phyloP scores from a whole-genome alignment of 2,329 filamentous ascomycete genomes.

The Rutstroemia sp. region DNA sequence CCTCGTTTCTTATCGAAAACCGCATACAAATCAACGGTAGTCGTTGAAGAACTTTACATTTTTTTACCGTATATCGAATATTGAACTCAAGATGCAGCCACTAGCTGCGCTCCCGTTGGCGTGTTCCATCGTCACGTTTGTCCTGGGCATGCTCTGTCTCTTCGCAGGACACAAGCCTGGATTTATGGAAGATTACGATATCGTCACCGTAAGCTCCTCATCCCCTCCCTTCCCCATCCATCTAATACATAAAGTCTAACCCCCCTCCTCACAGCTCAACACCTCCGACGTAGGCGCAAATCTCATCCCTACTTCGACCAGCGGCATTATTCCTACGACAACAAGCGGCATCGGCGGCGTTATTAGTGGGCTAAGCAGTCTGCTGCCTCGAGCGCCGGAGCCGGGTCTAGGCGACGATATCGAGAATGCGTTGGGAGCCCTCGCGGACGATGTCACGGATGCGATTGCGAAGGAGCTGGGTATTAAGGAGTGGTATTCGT shows the following conservation, averaged over 20 bases:
- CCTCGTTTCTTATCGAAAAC: too few relatives aligned
- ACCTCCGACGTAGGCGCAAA: conserved; percentile 44
- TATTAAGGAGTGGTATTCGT: conserved; percentile 53
- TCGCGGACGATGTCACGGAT: conserved; percentile 29
- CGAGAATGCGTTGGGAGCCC: conserved; percentile 26
- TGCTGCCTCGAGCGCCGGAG: conserved; percentile 11
- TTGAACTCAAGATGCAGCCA: conserved; percentile 34
- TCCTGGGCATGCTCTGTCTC: conserved; percentile 52
- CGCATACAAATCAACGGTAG: too few relatives aligned
- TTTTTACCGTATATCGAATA: not conserved
- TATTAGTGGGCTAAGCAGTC: conserved; percentile 34
- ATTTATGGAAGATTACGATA: conserved; percentile 48
- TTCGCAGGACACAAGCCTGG: conserved; percentile 50
- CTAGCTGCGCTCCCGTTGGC: conserved; percentile 41
- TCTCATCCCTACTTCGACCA: conserved; percentile 21
- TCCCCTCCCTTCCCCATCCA: not conserved
- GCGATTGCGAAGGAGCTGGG: conserved; percentile 36
- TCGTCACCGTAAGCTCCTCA: conserved; percentile 42
- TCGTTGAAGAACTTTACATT: not conserved
- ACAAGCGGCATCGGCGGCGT: conserved; percentile 27
- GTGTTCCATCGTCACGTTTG: conserved; percentile 45
- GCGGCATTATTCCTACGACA: conserved; percentile 16
- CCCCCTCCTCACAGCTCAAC: conserved; percentile 39
- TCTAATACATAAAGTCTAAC: not conserved
- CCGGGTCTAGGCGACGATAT: conserved; percentile 30